Evolutionary conservation across 1,139 yeast genomes (phyloP), one percentile per base, ranked within the genome.

Genomic region (Saccharomyces pastorianus): DNA sequence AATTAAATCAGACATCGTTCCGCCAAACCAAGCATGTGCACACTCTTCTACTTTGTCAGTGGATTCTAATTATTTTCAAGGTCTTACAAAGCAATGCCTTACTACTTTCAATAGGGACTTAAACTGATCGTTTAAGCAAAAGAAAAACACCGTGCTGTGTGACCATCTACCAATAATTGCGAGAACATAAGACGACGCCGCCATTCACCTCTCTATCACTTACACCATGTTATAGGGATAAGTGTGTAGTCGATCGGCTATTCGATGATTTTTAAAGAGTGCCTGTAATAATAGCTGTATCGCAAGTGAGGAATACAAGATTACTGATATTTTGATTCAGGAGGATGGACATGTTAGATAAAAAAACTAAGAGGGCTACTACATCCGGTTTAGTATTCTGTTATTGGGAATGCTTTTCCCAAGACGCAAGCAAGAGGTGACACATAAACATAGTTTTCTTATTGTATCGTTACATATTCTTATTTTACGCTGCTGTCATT

Each of bases 1-100:
- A 14, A 67, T 61, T 51, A 70, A 54, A 55, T 65, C 63, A 13
- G 71, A 62, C 72, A 69, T 69, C 28, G 49, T 25, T 47, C 41
- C 14, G 6, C 25, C n/a, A 27, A 27, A 17, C 9, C 28, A 29
- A 32, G 29, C n/a, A 42, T 29, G 9, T 17, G 28, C 32, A 48
- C 28, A 28, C 28, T 13, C 41, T 46, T 8, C 27, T 26, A 42
- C n/a, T n/a, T 32, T 34, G 13, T 29, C 44, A 38, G 20, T 9
- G 5, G 11, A 9, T 38, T 38, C 26, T 38, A 3, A 5, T 11
- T 20, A 9, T 13, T 20, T 20, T 38, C 26, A 38, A 38, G n/a
- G 13, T 17, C 25, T 6, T 38, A 20, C 44, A 38, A 20, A 38
- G 11, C 13, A 17, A 20, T 20, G 13, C 3, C 13, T 13, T 11